Conservation (phyloP, 305 asterid genomes). For the Plantago coronopus region DNA sequence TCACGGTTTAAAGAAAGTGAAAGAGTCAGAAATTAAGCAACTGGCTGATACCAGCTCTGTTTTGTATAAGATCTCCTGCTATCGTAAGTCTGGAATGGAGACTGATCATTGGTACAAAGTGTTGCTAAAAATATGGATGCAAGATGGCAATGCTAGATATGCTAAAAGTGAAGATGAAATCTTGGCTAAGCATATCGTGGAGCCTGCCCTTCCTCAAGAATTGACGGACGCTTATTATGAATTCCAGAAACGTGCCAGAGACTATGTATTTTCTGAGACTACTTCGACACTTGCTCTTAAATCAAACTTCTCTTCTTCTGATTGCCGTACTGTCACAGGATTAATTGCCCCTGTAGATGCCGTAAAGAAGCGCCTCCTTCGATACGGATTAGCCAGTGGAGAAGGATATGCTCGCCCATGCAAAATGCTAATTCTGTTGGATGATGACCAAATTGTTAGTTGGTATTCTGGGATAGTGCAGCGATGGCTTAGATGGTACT, state of each 20-base stretch:
- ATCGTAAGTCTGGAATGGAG: slow-evolving; percentile 78
- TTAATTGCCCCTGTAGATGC: slow-evolving; percentile 48
- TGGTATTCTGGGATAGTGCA: slow-evolving; percentile 71
- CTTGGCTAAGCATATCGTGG: slow-evolving; percentile 55
- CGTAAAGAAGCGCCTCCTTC: slow-evolving; percentile 54
- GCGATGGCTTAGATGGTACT: slow-evolving; percentile 81
- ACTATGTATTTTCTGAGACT: slow-evolving; percentile 65
- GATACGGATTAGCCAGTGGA: slow-evolving; percentile 62
- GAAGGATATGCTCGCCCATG: slow-evolving; percentile 62
- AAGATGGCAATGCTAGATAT: slow-evolving; percentile 40
- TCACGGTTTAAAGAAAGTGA: slow-evolving; percentile 84
- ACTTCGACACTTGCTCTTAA: slow-evolving; percentile 67
- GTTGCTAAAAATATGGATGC: slow-evolving; percentile 77
- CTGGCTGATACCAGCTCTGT: slow-evolving; percentile 50
- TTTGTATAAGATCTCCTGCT: slow-evolving; percentile 50
- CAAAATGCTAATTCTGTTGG: slow-evolving; percentile 52
- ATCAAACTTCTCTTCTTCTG: slow-evolving; percentile 34
- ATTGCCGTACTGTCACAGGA: slow-evolving; percentile 34
- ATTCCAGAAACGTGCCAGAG: slow-evolving; percentile 61
- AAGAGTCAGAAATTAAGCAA: slow-evolving; percentile 86
- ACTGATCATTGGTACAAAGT: slow-evolving; percentile 91
- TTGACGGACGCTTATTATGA: slow-evolving; percentile 59
- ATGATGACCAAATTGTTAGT: slow-evolving; percentile 55
- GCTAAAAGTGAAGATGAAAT: slow-evolving; percentile 45
- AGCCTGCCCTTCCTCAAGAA: slow-evolving; percentile 82